These are phyloP conservation scores for Penicillium sp. DNA, from an alignment of 2,329 filamentous ascomycete species.

Conservation along the genomic window DNA sequence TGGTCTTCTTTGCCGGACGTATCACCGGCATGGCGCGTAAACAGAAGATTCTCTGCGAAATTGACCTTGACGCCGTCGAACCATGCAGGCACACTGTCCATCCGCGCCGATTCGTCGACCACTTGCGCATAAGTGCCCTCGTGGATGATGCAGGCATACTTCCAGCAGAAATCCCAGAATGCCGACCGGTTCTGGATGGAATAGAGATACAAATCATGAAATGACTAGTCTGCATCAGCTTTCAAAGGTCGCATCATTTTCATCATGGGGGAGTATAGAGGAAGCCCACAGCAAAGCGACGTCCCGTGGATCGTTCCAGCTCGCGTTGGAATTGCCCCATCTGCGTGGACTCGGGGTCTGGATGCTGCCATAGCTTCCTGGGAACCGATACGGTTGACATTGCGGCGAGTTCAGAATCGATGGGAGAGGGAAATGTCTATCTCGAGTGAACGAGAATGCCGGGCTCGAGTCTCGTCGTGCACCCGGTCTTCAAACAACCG, in stretches of 20 bases:
- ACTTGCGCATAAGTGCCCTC: slow-evolving; percentile 58
- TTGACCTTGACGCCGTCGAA: slow-evolving; percentile 72
- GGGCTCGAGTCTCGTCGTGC: no score
- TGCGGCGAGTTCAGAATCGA: background rate
- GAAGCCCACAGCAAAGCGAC: slow-evolving; percentile 16
- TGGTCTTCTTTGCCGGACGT: slow-evolving; percentile 66
- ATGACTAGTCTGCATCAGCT: slow-evolving; percentile 43
- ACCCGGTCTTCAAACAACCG: no score
- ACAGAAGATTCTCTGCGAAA: slow-evolving; percentile 78
- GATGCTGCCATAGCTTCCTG: slow-evolving; percentile 27
- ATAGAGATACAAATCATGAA: slow-evolving; percentile 67
- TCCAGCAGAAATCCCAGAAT: slow-evolving; percentile 66
- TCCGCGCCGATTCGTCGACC: slow-evolving; percentile 67
- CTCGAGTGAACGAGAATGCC: background rate
- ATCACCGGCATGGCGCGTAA: slow-evolving; percentile 45
- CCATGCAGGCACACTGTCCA: slow-evolving; percentile 72
- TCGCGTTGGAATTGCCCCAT: slow-evolving; percentile 22
- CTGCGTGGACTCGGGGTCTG: slow-evolving; percentile 22
- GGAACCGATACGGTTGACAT: slow-evolving; percentile 10
- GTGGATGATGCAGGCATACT: slow-evolving; percentile 60
- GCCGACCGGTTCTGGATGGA: slow-evolving; percentile 60
- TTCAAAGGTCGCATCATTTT: no score
- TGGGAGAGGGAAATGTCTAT: background rate
- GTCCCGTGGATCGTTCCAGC: slow-evolving; percentile 16
- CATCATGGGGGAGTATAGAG: no score